Conservation (phyloP, 2,329 filamentous ascomycete species). For the Trichothecium sympodiale region DNA sequence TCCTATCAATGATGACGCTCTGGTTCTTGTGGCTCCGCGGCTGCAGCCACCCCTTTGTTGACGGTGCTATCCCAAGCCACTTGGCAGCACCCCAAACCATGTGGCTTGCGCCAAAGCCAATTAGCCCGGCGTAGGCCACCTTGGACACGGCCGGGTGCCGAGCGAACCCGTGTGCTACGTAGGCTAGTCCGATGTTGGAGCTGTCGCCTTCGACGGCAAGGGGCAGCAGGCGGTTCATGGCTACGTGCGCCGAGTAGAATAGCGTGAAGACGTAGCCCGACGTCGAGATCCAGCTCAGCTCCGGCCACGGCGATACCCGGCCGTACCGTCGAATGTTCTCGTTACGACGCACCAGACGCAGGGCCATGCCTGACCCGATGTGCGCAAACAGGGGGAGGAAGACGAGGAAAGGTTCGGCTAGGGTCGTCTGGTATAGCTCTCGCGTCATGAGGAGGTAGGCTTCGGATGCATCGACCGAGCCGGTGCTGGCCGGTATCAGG, state of each 20-base stretch:
- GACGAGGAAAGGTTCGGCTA: constrained; percentile 71
- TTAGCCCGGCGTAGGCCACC: constrained; percentile 55
- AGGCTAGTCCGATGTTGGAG: constrained; percentile 74
- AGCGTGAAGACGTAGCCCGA: constrained; percentile 62
- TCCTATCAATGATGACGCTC: constrained; percentile 34
- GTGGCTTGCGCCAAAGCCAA: constrained; percentile 61
- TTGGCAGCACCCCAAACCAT: constrained; percentile 77
- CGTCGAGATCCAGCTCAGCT: constrained; percentile 55
- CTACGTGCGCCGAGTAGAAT: constrained; percentile 59
- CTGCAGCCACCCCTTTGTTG: constrained; percentile 34
- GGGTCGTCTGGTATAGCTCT: constrained; percentile 79
- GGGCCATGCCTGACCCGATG: constrained; percentile 61
- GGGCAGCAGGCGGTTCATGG: constrained; percentile 67
- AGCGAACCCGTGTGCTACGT: constrained; percentile 76
- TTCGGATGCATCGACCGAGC: constrained; percentile 64
- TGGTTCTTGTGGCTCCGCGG: constrained; percentile 19
- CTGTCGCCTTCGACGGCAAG: constrained; percentile 70
- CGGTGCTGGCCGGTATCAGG: constrained; percentile 64
- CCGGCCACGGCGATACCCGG: constrained; percentile 53
- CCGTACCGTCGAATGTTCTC: constrained; percentile 68
- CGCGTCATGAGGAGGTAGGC: constrained; percentile 82
- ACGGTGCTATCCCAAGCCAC: constrained; percentile 60
- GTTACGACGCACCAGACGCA: constrained; percentile 64
- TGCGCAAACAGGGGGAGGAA: constrained; percentile 65
- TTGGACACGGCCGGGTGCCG: constrained; percentile 57